Evolutionary conservation across 768 basidiomycete species (phyloP), one percentile per base, ranked within the genome.

Genomic region (Phaeotremella fagi): DNA sequence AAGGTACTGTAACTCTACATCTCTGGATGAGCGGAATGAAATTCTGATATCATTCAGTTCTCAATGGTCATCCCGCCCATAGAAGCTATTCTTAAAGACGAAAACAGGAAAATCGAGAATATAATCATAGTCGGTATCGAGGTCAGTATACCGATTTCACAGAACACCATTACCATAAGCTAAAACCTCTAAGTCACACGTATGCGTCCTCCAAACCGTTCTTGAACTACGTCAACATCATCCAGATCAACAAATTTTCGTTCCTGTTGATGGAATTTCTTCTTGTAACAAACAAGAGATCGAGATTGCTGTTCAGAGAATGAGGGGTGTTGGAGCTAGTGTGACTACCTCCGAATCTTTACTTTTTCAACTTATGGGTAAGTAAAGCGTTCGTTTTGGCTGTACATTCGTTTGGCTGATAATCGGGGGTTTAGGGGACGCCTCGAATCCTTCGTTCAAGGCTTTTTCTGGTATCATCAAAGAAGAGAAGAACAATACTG

Each of bases 111-210:
- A 3, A 68, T 85, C 52, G 78, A 79, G 35, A 82, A 81, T 5
- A 77, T 90, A 42, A 81, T 94, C 5, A 70, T 97, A 4, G 83
- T 90, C 56, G 92, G 92, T 15, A 90, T 94, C 46, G 91, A 94
- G 80, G 90, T 87, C 59, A 31, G 81, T 71, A 15, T 4, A 36
- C 9, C 31, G 7, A 7, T 33, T 33, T 16, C 16, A 7, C 16
- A 33, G 31, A 33, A 33, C 31, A 7, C 31, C 31, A 16, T 7
- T 7, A 33, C 7, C 31, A 33, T 33, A 33, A 33, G 31, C 16
- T 16, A 33, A 33, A 16, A 22, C 26, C 41, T 12, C 24, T 7
- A 59, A 91, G 90, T 82, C 87, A 15, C 91, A 94, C 63, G 83
- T 95, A 55, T 95, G 91, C 66, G 82, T 94, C 7, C 79, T 90